Evolutionary conservation across 1,284 basidiomycete species (phyloP), one percentile per base, ranked within the genome.

Genomic region (Trichosporon sp.): DNA sequence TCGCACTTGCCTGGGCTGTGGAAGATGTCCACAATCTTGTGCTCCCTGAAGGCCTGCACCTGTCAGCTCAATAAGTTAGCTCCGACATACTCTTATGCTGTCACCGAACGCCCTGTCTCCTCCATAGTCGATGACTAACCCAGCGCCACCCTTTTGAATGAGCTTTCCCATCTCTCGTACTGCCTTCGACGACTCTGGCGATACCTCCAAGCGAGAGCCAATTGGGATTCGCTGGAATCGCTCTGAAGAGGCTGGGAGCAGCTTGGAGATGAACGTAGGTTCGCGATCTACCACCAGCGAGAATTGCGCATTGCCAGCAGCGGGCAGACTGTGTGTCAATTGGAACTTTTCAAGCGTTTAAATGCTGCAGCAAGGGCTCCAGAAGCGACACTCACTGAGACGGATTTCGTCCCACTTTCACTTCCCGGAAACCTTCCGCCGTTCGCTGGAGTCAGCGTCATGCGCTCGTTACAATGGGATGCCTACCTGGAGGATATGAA

Each of bases 51-150:
- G 0, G 90, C 95, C 90, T 95, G 16, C 1, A 9, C 6, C 16
- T 7, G 40, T 23, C 2, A 6, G 13, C 8, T 25, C 7, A 13
- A 31, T 19, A 1, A n/a, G n/a, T 14, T 33, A 19, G 13, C 46
- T 9, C n/a, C 5, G 4, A 79, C 87, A 67, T 72, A 93, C 92
- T 65, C 95, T 83, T 79, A 96, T 89, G 16, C 91, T 93, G 67
- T 88, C 82, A 0, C 86, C 87, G 73, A 87, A 91, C 2, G 84
- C 85, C 58, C 86, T 83, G 61, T 88, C 86, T 29, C 83, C 87
- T 3, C 96, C 96, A 74, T 99, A 99, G 78, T 99, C 96, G 13
- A 98, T 82, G 14, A 98, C 84, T 56, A 99, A 81, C 0, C 87
- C 95, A 56, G 88, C 88, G 0, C 94, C 92, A 0, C 74, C 75